Base-by-base conservation (phyloP, 2,329 filamentous ascomycete species). In the Pyrenophora teres region DNA sequence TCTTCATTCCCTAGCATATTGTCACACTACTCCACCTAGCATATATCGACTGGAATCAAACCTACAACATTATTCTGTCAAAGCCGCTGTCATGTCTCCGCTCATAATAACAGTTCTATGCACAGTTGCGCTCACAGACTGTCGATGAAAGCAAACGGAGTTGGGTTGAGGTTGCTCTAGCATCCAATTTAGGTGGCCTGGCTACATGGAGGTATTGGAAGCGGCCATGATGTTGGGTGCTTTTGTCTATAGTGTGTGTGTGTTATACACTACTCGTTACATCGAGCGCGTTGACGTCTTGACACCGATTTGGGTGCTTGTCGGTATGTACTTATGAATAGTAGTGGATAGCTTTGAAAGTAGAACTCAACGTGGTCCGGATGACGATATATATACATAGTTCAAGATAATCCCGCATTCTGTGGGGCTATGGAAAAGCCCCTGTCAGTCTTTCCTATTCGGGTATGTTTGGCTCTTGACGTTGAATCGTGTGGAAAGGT, bases 171-270 rank as follows among this genome's bases (percentile, higher is more conserved):
- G 19, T 58, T 57, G 15, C 10, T 66, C 52, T 66, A 12, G 62
- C 63, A 66, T 57, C 63, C 63, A 54, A 42, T 66, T 65, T 66
- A 66, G 63, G 63, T 65, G 63, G 52, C 51, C 32, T 49, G 30
- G 52, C 58, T 35, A 50, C 54, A 63, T 41, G 50, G 53, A 45
- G 27, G 52, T 48, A 37, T 52, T 15, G 35, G 41, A 39, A 48
- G 59, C 47, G 57, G 59, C 52, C 63, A 65, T 65, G 63, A 66
- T 66, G 63, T 66, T 56, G 59, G 32, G 60, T 49, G 50, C 50
- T 30, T 13, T 30, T 30, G 10, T 30, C 3, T 13, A 10, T 30
- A 21, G 5, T 10, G 8, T 12, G 27, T 10, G 2, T 12, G 12
- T 30, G 10, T 30, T 30, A 12, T 30, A 2, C 10, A 3, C 10